Evolutionary conservation across 257 asterid species (phyloP), one percentile per base, ranked within the genome.

Genomic region (Verbascum thapsus): DNA sequence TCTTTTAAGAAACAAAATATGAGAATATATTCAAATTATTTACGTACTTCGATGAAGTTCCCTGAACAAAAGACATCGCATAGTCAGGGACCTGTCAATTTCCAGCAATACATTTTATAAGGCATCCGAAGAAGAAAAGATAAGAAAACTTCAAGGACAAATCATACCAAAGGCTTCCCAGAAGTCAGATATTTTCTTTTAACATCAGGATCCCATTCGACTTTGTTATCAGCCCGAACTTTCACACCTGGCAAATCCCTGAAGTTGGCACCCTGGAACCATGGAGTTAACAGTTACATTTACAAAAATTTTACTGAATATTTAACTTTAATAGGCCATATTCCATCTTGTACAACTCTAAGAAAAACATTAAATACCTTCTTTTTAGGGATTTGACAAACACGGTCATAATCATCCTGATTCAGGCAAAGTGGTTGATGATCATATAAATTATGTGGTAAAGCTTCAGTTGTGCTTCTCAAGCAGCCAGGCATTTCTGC

Each of bases 101-200:
- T n/a, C n/a, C n/a, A n/a, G 37, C 1, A 2, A 20, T n/a, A 35
- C 22, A 49, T 2, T n/a, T 11, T 10, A 17, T 37, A 13, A 6
- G 38, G 18, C 12, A 16, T 1, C 2, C 37, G 23, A 42, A 16
- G 4, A 50, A 52, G n/a, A 35, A 7, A 2, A 13, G 1, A 20
- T 30, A 10, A 0, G 7, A 12, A 20, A 7, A 40, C 4, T 16
- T 10, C 7, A 53, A 19, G 13, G 51, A 61, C 18, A 70, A 65
- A 63, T n/a, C 47, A 4, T 90, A 90, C 98, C 91, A 91, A 69
- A 13, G 94, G 95, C 68, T 92, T 92, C 38, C 97, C 97, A 0
- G 99, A 89, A 40, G 87, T 18, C 32, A 92, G 32, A 3, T 32
- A 44, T 2, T 53, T 42, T 37, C 98, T 83, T 48, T 71, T 63